Percentiles rank a stretch among this genome's conserved stretches.
Conservation (phyloP, 2,329 filamentous ascomycete genomes). For the Fusarium vanettenii region DNA sequence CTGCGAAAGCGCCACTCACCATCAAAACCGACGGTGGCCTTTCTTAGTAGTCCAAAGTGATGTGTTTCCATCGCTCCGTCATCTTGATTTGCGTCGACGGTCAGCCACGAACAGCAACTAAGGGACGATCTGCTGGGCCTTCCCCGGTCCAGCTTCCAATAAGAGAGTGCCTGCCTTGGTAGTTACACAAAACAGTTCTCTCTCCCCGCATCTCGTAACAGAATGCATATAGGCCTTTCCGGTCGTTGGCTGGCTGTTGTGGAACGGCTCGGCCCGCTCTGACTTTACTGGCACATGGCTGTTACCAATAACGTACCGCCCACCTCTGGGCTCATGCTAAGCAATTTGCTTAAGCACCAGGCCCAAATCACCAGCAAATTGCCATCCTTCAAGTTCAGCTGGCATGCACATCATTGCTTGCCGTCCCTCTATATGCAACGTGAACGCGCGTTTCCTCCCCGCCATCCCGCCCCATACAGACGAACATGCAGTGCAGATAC, state of each 20-base stretch:
- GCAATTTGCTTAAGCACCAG: not conserved
- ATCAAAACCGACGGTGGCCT: rapidly evolving
- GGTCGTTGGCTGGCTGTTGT: not conserved
- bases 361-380: not conserved
- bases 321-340: not conserved
- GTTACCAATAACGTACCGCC: not conserved
- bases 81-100: not conserved
- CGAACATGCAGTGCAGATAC: not conserved
- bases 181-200: not conserved
- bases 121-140: not conserved
- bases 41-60: not conserved
- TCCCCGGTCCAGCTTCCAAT: not conserved
- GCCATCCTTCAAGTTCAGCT: not conserved
- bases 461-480: not conserved
- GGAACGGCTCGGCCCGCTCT: not conserved
- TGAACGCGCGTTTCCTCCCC: not conserved
- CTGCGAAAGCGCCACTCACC: too few relatives aligned
- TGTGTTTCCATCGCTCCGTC: not conserved
- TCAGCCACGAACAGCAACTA: not conserved
- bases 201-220: not conserved
- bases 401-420: not conserved
- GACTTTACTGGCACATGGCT: not conserved
- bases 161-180: not conserved
- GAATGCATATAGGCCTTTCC: not conserved
- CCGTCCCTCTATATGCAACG: not conserved